These are phyloP conservation scores for Coemansia aciculifera DNA, from an alignment of 192 early-diverging fungal species.

Conservation along the genomic window DNA sequence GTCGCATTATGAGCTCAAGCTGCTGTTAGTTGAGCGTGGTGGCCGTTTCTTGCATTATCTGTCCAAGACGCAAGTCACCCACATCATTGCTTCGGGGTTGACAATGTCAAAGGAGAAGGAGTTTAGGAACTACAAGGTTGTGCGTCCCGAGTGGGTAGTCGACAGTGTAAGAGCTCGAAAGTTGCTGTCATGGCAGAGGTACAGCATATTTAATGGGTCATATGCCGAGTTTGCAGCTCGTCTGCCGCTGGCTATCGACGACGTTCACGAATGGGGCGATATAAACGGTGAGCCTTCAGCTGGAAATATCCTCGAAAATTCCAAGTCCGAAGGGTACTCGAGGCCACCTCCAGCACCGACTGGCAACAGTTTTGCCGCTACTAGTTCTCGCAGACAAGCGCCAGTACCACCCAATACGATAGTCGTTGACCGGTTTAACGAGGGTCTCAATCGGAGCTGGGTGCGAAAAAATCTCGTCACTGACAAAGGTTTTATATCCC, in stretches of 20 bases:
- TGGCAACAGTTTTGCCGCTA: background rate
- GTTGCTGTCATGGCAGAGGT: conserved; percentile 70
- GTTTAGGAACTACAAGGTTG: conserved; percentile 66
- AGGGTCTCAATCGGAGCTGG: conserved; percentile 44
- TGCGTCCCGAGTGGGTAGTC: conserved; percentile 73
- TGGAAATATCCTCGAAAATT: background rate
- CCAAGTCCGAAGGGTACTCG: background rate
- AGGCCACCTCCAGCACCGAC: background rate
- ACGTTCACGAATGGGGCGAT: background rate
- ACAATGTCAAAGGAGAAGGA: conserved; percentile 68
- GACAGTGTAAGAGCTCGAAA: conserved; percentile 64
- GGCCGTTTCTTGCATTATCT: conserved; percentile 58
- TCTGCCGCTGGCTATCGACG: background rate
- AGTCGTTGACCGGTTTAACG: conserved; percentile 36
- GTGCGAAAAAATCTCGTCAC: conserved; percentile 45
- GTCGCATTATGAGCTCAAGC: conserved; percentile 53
- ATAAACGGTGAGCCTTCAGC: background rate
- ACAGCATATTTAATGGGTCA: conserved; percentile 18
- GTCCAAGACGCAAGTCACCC: conserved; percentile 62
- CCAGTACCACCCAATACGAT: background rate
- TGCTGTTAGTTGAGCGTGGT: conserved; percentile 59
- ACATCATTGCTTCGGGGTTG: conserved; percentile 68
- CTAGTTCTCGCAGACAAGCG: background rate
- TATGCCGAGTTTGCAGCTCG: background rate
- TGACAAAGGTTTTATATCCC: conserved; percentile 59